Evolutionary conservation across 805 yeast species (phyloP), one percentile per base, ranked within the genome.

Genomic region (Huiozyma naganishii): DNA sequence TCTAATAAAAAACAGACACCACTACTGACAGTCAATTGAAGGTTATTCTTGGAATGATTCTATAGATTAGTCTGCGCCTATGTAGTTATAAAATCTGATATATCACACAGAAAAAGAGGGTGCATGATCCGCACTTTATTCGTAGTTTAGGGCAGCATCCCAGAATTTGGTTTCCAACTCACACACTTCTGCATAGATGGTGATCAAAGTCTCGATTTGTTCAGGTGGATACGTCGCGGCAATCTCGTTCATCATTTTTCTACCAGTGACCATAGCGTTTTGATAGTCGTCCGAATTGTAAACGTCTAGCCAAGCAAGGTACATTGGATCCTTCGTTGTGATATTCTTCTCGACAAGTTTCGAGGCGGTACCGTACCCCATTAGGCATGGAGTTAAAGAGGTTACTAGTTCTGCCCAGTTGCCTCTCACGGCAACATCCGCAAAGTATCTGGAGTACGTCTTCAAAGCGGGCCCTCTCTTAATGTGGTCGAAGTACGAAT

Each of bases 321-420:
- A 66, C 27, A 59, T 65, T 28, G 48, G 48, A 32, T 51, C 51
- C 6, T 45, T 47, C 6, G 57, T 59, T 4, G 57, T 52, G 8
- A 65, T 61, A 5, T 64, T 58, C 4, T 67, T 56, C 5, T 66
- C 65, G 23, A 60, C 52, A 6, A 55, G 50, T 2, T 46, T 36
- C 0, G 76, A 74, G 1, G 88, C 87, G 40, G 73, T 69, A 32
- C 73, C 73, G 57, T 82, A 82, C 1, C 94, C 95, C 56, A 79
- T 72, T 40, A 83, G 61, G 59, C 95, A 84, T 1, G 95, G 92
- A 6, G 86, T 74, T 43, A 83, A 60, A 0, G 90, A 84, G 6
- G 80, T 72, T 45, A 77, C 76, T 41, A 82, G 71, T 39, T 79
- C 83, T 29, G 79, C 58, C 74, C 80, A 80, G 55, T 80, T 80